These are phyloP conservation scores for Populus alba DNA, from an alignment of 345 rosid species.

Conservation along the genomic window DNA sequence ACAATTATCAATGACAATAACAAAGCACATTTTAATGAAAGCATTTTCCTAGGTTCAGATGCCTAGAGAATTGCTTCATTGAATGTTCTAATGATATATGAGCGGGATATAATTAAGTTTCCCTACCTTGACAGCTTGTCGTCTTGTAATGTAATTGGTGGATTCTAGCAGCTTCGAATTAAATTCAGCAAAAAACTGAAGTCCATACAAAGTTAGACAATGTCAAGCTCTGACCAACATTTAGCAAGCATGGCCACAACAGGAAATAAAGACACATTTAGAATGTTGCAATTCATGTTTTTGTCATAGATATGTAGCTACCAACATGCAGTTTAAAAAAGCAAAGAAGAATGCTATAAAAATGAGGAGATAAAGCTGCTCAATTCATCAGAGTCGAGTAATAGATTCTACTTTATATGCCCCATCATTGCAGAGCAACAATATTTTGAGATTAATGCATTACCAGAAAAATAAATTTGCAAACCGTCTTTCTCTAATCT, in stretches of 20 bases:
- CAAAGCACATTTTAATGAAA: not conserved
- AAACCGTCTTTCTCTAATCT: not conserved
- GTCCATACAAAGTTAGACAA: slow-evolving; percentile 17
- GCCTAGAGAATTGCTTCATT: not conserved
- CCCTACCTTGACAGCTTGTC: slow-evolving; percentile 89
- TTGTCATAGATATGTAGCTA: not conserved
- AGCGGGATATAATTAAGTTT: not conserved
- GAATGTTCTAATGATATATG: not conserved
- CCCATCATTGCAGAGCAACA: not conserved
- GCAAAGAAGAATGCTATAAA: not conserved
- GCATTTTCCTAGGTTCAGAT: not conserved
- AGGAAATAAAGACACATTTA: not conserved
- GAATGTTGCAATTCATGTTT: not conserved
- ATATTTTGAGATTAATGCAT: not conserved
- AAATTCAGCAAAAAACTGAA: slow-evolving; percentile 84
- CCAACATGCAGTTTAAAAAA: not conserved
- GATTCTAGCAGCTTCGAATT: slow-evolving; percentile 92
- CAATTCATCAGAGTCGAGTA: not conserved
- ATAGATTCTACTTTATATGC: not conserved
- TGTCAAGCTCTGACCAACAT: slow-evolving; percentile 9
- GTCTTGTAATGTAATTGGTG: slow-evolving; percentile 82
- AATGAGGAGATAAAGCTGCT: not conserved
- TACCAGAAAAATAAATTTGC: not conserved
- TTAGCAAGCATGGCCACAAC: not conserved
- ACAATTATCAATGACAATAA: not conserved